A percentile compares a stretch with the other conserved stretches of the same genome.
phyloP scores from a whole-genome alignment of 1,139 yeast species.

The Candida mesenterica region DNA sequence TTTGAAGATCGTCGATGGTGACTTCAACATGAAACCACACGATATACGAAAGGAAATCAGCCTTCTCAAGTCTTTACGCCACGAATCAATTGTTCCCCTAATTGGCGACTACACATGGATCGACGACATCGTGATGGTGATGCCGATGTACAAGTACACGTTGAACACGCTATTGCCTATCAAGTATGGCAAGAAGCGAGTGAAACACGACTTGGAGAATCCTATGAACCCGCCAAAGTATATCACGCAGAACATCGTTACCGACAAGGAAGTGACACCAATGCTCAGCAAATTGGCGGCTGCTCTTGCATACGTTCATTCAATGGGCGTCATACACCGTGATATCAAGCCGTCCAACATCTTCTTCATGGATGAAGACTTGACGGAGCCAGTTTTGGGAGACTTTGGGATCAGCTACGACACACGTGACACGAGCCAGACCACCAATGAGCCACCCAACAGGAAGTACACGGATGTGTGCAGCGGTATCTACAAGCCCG shows the following conservation, averaged over 20 bases:
- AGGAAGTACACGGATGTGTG: slow-evolving; percentile 68
- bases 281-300: slow-evolving; percentile 43
- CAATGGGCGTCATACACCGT: slow-evolving; percentile 72
- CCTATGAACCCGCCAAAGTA: slow-evolving; percentile 18
- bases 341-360: slow-evolving; percentile 85
- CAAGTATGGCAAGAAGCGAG: slow-evolving; percentile 16
- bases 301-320: slow-evolving; percentile 55
- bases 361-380: slow-evolving; percentile 39
- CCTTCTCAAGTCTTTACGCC: slow-evolving; percentile 24
- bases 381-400: slow-evolving; percentile 48
- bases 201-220: slow-evolving; percentile 22
- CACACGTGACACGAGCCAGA: slow-evolving; percentile 18
- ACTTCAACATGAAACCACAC: slow-evolving; percentile 39
- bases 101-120: slow-evolving; percentile 22
- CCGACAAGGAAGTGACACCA: slow-evolving; percentile 6
- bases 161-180: slow-evolving; percentile 24
- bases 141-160: slow-evolving; percentile 30
- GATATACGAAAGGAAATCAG: slow-evolving; percentile 33
- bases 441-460: slow-evolving; percentile 44
- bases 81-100: slow-evolving; percentile 23
- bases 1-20: slow-evolving; percentile 41
- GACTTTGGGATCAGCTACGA: slow-evolving; percentile 80
- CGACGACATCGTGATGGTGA: slow-evolving; percentile 39
- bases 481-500: slow-evolving; percentile 78
- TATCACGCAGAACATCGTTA: slow-evolving; percentile 6